Base-by-base conservation (phyloP, 176 grass and related monocot species). In the Oryza australiensis region DNA sequence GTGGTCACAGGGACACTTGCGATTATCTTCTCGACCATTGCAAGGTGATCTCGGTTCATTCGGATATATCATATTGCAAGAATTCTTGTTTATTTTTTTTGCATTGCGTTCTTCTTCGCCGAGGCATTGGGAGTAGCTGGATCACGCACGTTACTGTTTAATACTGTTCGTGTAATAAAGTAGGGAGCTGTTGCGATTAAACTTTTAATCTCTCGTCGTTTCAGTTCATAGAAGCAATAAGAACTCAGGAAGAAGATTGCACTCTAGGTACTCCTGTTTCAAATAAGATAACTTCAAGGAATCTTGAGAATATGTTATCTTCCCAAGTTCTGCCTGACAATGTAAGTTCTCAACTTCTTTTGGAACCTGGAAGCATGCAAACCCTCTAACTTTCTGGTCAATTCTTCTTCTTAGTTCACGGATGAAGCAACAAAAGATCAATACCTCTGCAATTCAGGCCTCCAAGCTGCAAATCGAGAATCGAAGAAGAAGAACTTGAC, bases 41-140 rank as follows among this genome's bases (percentile, higher is more conserved):
- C 23, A 34, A 83, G 81, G 81, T 83, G 43, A 83, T 69, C 15
- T 51, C 7, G 16, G 27, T 12, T 83, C 14, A 23, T 83, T 74
- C 60, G 0, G 1, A 37, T 27, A 14, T 9, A 37, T 65, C 3
- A 29, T 20, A 15, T 72, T 10, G n/a, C 20, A 62, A 46, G 34
- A 5, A 33, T 16, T 24, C 24, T 42, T n/a, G 15, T 2, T 1
- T n/a, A n/a, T n/a, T 37, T 8, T 18, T 6, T 42, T 67, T 49
- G 16, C 43, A 68, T 53, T 33, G 15, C 3, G 7, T 68, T 37
- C 27, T 68, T 16, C 16, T 66, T 37, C 8, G 12, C 5, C 26
- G 12, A 14, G 23, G 18, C 62, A 13, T 2, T 45, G 20, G 20
- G 48, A 48, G 5, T 2, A 24, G 63, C 53, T 59, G 51, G 5